Percentiles rank a stretch among this genome's conserved stretches.
Evolutionary conservation across 345 rosid species (phyloP).

Genomic region (Turritis glabra): DNA sequence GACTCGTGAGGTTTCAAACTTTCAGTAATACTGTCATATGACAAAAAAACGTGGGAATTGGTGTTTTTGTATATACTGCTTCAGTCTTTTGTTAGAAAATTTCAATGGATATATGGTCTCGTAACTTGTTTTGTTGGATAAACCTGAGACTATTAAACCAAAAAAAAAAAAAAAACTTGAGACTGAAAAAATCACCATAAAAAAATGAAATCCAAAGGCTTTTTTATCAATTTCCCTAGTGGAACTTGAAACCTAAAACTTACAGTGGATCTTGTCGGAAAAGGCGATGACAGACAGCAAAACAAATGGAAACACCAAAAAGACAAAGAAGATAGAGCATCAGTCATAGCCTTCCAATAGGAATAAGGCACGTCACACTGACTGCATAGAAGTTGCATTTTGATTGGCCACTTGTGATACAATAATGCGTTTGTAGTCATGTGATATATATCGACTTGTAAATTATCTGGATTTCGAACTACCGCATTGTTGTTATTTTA

Average conservation of each 20-base stretch:
- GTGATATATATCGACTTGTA: constrained; percentile 24
- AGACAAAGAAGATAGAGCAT: constrained; percentile 11
- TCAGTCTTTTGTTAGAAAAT: too few relatives aligned
- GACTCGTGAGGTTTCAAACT: neutral
- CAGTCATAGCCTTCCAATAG: neutral
- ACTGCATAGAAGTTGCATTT: neutral
- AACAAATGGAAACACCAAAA: constrained; percentile 10
- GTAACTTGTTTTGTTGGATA: neutral
- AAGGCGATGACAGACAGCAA: constrained; percentile 16
- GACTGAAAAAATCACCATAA: too few relatives aligned
- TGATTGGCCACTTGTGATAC: constrained; percentile 9
- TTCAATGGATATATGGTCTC: neutral
- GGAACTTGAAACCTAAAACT: neutral
- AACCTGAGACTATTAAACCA: too few relatives aligned
- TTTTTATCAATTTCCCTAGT: neutral
- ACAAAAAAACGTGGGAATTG: neutral
- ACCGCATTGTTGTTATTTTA: neutral
- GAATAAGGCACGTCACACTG: constrained; percentile 11
- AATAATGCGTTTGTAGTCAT: too few relatives aligned
- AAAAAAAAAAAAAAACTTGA: too few relatives aligned
- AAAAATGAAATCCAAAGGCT: neutral
- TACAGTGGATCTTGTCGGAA: constrained; percentile 19
- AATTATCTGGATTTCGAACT: neutral
- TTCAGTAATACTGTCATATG: neutral
- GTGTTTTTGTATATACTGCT: too few relatives aligned